These are phyloP conservation scores for Hippophae rhamnoides DNA, from an alignment of 306 rosid genomes.

Conservation along the genomic window DNA sequence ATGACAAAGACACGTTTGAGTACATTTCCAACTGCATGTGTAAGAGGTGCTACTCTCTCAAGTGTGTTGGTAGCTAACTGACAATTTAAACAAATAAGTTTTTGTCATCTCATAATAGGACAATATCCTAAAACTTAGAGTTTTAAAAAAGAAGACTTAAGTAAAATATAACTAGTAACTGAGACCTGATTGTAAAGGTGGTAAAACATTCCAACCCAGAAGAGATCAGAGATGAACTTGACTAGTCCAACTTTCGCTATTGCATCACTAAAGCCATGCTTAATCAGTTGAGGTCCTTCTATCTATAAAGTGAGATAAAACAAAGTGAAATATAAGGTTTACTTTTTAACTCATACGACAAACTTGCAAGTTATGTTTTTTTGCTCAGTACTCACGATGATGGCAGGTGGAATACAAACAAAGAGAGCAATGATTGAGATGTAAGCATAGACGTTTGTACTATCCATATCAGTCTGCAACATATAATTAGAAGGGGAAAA, in stretches of 20 bases:
- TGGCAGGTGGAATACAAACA: slow-evolving; percentile 85
- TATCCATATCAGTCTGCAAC: slow-evolving; percentile 89
- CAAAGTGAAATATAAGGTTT: not conserved
- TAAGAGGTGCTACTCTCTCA: slow-evolving; percentile 98
- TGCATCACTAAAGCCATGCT: slow-evolving; percentile 74
- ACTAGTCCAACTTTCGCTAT: slow-evolving; percentile 73
- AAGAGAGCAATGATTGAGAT: slow-evolving; percentile 85
- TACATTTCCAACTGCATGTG: slow-evolving; percentile 95
- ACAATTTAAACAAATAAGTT: not conserved
- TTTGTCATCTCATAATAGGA: not conserved
- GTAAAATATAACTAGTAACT: not conserved
- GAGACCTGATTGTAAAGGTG: slow-evolving; percentile 94
- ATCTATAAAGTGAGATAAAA: slow-evolving; percentile 31
- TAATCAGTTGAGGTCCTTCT: slow-evolving; percentile 77
- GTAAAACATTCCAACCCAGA: slow-evolving; percentile 96
- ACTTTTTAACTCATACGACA: slow-evolving; percentile 4
- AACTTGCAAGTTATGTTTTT: not conserved
- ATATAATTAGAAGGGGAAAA: not conserved
- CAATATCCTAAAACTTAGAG: not conserved
- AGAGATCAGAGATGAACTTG: slow-evolving; percentile 76
- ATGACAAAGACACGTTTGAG: slow-evolving; percentile 94
- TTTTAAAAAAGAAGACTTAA: no score
- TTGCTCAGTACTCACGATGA: slow-evolving; percentile 52
- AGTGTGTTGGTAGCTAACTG: slow-evolving; percentile 91
- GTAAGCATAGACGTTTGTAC: slow-evolving; percentile 88